A percentile compares a stretch with the other conserved stretches of the same genome.
These are phyloP conservation scores for Plasmodium fragile DNA, from an alignment of 169 alveolate species.

Conservation along the genomic window DNA sequence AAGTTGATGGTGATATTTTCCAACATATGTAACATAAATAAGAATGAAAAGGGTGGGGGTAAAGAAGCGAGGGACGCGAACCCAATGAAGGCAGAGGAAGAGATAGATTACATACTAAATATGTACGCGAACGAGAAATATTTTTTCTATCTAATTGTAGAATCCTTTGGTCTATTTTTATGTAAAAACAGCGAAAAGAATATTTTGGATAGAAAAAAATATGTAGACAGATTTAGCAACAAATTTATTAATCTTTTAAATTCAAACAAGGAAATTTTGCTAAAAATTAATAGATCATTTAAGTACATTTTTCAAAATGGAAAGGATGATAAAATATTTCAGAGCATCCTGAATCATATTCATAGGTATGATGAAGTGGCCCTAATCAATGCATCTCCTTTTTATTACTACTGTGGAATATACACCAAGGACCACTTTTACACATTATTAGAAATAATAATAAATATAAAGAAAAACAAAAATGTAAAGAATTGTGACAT, in stretches of 20 bases:
- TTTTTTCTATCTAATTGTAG: conserved; percentile 34
- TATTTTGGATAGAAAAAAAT: conserved; percentile 19
- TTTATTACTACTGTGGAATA: conserved; percentile 57
- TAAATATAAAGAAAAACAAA: conserved; percentile 58
- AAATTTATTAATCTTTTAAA: conserved; percentile 32
- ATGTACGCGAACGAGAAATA: not conserved
- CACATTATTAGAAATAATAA: conserved; percentile 47
- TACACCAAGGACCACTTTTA: conserved; percentile 42
- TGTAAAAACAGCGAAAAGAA: not conserved
- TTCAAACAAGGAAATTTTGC: conserved; percentile 25
- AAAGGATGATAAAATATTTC: conserved; percentile 45
- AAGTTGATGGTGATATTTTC: conserved; percentile 9
- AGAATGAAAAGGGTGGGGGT: not conserved
- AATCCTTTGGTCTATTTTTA: conserved; percentile 46
- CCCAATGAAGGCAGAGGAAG: not conserved
- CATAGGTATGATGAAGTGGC: conserved; percentile 72
- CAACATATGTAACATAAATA: not conserved
- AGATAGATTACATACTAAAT: not conserved
- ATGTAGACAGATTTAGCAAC: conserved; percentile 17
- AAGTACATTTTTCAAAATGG: conserved; percentile 48
- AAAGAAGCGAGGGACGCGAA: not conserved
- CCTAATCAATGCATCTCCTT: conserved; percentile 46
- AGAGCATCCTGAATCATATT: conserved; percentile 18
- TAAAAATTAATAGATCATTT: conserved; percentile 69
- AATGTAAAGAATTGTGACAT: conserved; percentile 34